phyloP scores from a whole-genome alignment of 2,329 filamentous ascomycete species.

The Colletotrichum acutatum region DNA sequence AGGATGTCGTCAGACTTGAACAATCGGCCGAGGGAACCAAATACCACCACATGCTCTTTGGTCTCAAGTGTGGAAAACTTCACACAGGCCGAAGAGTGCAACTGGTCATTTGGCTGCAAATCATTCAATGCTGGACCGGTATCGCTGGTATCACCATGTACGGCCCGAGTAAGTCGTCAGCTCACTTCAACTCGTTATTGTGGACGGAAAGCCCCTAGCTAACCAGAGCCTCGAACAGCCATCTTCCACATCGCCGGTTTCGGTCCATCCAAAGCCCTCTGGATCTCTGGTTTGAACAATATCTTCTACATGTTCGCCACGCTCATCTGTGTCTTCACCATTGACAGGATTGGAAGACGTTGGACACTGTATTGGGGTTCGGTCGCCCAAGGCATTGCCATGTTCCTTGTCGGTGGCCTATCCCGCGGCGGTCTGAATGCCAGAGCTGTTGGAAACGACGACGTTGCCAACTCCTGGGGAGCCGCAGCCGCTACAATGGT shows the following conservation, averaged over 20 bases:
- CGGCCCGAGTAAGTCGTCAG: not conserved
- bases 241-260: not conserved
- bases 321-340: too few relatives aligned
- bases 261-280: not conserved
- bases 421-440: too few relatives aligned
- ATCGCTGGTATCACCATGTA: not conserved
- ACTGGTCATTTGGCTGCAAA: not conserved
- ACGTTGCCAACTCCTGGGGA: too few relatives aligned
- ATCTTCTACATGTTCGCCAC: not conserved
- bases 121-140: not conserved
- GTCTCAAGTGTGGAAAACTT: not conserved
- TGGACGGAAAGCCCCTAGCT: not conserved
- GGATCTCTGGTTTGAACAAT: not conserved
- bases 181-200: not conserved
- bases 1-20: not conserved
- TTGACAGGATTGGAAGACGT: too few relatives aligned
- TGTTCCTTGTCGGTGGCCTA: too few relatives aligned
- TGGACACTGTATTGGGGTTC: too few relatives aligned
- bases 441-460: too few relatives aligned
- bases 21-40: not conserved
- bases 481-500: too few relatives aligned
- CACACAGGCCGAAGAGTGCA: not conserved
- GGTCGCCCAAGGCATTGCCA: too few relatives aligned
- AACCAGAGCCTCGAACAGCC: not conserved
- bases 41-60: not conserved